Evolutionary conservation across 331 rosid genomes (phyloP).

Genomic region (Quercus tomentella): DNA sequence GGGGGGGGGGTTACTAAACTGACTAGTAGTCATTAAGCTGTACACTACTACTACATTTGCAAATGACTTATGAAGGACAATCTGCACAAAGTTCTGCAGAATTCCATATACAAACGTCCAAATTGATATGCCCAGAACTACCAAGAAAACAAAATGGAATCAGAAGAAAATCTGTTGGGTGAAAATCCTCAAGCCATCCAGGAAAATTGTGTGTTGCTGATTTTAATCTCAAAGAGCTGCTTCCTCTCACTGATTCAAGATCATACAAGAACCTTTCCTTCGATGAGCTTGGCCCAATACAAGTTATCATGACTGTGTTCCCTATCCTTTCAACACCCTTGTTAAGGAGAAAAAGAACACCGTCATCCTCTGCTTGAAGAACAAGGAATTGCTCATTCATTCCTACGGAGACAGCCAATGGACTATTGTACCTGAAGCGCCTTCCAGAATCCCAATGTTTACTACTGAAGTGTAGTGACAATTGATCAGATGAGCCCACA

Average conservation of each 20-base stretch:
- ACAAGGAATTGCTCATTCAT: conserved; percentile 24
- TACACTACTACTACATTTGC: background rate
- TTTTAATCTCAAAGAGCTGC: conserved; percentile 25
- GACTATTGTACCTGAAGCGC: conserved; percentile 29
- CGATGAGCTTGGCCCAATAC: conserved; percentile 28
- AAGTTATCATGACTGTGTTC: conserved; percentile 19
- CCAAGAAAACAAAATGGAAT: conserved; percentile 33
- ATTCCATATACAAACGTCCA: conserved; percentile 36
- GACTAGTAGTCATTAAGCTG: too few species aligned
- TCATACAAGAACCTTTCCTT: conserved; percentile 22
- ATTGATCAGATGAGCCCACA: conserved; percentile 20
- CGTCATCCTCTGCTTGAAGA: conserved; percentile 43
- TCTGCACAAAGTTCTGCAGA: conserved; percentile 6
- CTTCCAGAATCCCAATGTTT: conserved; percentile 38
- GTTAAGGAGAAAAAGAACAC: conserved; percentile 35
- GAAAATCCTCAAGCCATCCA: conserved; percentile 23
- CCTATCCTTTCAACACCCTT: conserved; percentile 31
- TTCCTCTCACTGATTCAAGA: conserved; percentile 15
- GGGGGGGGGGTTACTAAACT: too few species aligned
- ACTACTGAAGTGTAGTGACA: conserved; percentile 34
- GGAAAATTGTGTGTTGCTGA: conserved; percentile 24
- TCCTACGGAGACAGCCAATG: conserved; percentile 22
- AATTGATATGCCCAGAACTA: conserved; percentile 30
- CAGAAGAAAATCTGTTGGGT: conserved; percentile 25
- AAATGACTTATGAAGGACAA: conserved; percentile 10